Evolutionary conservation across 805 yeast genomes (phyloP), one percentile per base, ranked within the genome.

Genomic region (Saccharomycopsis sp.): DNA sequence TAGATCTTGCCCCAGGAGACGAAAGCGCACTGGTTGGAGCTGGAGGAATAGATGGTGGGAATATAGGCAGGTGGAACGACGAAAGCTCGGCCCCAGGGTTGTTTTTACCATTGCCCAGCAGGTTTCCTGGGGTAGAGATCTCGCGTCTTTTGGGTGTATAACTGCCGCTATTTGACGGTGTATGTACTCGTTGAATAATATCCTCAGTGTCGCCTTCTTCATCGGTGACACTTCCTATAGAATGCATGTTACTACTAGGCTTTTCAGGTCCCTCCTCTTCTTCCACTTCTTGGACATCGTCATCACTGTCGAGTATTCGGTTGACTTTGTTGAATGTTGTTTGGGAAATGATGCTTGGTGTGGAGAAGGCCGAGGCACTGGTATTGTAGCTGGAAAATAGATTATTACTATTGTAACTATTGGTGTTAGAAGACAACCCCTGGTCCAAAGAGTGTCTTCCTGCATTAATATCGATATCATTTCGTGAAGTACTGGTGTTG

Each of bases 31-130:
- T 53, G n/a, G 20, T 38, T 3, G 54, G 59, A 15, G 63, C 59
- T 3, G 63, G 63, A 35, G 63, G 63, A 22, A 61, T 61, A 8
- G 60, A 58, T 15, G 62, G 60, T 3, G 63, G 62, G 15, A 58
- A 61, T 2, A 59, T 42, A 8, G 63, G 63, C n/a, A 58, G 55
- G 25, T 53, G 55, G 19, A 61, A 53, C 3, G 57, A 53, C 20
- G 15, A 24, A 19, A 61, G 53, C 3, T 58, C 60, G 15, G 9
- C 49, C 22, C 20, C 20, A 17, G 19, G 8, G 22, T 44, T 8
- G 19, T n/a, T 5, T 44, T n/a, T 19, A 12, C 22, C 19, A 44
- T 44, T 17, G 5, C 20, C 22, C 22, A 17, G 49, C 19, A 17
- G 19, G 12, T 44, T 44, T 17, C 19, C 49, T 44, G 49, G 49